phyloP scores from a whole-genome alignment of 768 basidiomycete genomes.

The Podaxis sp. region DNA sequence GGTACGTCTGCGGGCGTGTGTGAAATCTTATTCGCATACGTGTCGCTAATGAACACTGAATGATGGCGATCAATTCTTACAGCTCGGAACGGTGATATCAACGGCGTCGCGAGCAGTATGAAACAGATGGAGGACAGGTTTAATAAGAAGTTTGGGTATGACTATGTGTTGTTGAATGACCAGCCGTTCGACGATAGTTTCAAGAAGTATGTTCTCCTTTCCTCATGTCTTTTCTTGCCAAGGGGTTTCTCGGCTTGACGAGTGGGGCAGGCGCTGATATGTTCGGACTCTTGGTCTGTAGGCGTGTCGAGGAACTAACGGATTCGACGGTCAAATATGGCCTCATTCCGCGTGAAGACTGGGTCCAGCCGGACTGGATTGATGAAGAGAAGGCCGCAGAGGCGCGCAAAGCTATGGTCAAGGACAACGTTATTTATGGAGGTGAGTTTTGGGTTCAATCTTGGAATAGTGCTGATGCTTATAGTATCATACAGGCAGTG shows the following conservation, averaged over 20 bases:
- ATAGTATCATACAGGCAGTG: conserved; percentile 51
- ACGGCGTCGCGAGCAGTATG: conserved; percentile 60
- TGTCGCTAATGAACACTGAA: neutral
- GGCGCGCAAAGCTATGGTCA: conserved; percentile 67
- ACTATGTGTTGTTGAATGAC: conserved; percentile 88
- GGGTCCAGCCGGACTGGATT: conserved; percentile 81
- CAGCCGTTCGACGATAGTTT: conserved; percentile 69
- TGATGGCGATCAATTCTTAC: neutral
- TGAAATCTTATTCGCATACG: neutral
- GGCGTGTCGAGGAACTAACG: conserved; percentile 58
- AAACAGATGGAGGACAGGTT: conserved; percentile 86
- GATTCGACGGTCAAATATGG: conserved; percentile 68
- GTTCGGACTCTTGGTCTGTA: conserved; percentile 20
- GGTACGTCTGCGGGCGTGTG: conserved; percentile 27
- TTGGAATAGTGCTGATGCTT: conserved; percentile 5
- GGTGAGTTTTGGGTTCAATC: conserved; percentile 35
- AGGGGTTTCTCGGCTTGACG: neutral
- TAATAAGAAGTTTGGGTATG: conserved; percentile 84
- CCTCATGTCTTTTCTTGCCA: neutral
- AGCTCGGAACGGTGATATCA: conserved; percentile 62
- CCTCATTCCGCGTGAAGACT: conserved; percentile 73
- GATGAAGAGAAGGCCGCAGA: conserved; percentile 69
- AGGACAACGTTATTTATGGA: conserved; percentile 65
- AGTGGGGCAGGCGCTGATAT: neutral
- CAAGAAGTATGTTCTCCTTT: conserved; percentile 47